phyloP scores from a whole-genome alignment of 2,329 filamentous ascomycete genomes.

The Zymoseptoria crescenta region DNA sequence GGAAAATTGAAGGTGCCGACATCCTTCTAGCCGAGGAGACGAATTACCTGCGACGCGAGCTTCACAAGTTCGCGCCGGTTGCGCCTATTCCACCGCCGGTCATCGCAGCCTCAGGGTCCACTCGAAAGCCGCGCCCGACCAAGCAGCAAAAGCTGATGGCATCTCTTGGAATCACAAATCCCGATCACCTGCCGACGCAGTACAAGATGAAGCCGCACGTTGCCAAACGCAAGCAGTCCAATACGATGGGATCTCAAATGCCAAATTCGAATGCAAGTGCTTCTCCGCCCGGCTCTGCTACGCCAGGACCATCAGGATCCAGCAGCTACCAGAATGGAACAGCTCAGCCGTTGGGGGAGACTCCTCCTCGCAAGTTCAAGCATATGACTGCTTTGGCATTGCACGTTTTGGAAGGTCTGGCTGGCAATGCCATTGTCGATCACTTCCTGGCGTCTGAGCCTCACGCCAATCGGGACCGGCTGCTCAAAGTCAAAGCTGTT shows the following conservation, averaged over 20 bases:
- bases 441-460: slow-evolving; percentile 22
- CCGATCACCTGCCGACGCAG: slow-evolving; percentile 79
- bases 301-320: slow-evolving; percentile 7
- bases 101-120: slow-evolving; percentile 79
- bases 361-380: slow-evolving; percentile 4
- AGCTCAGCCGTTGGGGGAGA: neutral
- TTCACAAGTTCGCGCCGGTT: slow-evolving; percentile 91
- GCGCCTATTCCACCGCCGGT: slow-evolving; percentile 79
- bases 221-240: slow-evolving; percentile 55
- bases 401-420: slow-evolving; percentile 20
- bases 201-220: slow-evolving; percentile 70
- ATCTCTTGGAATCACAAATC: slow-evolving; percentile 79
- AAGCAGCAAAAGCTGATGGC: slow-evolving; percentile 94
- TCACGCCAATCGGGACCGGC: slow-evolving; percentile 21
- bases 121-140: slow-evolving; percentile 88
- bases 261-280: slow-evolving; percentile 25
- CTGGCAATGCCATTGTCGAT: slow-evolving; percentile 19
- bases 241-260: slow-evolving; percentile 20
- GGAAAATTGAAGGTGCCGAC: slow-evolving; percentile 95
- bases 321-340: neutral
- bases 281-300: slow-evolving; percentile 20
- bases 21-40: slow-evolving; percentile 86
- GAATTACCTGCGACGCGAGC: slow-evolving; percentile 93
- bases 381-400: slow-evolving; percentile 24
- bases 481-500: slow-evolving; percentile 19